These are phyloP conservation scores for Yamadazyma kitorensis DNA, from an alignment of 805 yeast genomes.

Conservation along the genomic window DNA sequence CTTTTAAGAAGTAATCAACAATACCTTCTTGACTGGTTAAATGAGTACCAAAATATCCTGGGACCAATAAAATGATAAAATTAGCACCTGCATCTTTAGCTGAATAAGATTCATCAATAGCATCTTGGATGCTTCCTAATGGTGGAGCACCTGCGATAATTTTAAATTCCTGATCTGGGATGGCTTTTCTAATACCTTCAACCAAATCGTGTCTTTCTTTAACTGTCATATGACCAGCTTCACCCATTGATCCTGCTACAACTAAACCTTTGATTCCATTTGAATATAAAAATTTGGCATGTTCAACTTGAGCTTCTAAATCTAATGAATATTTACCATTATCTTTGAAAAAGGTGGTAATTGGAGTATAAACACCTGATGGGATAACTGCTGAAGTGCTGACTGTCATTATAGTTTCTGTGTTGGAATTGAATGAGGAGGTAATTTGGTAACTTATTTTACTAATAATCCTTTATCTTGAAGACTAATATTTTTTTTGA, in stretches of 20 bases:
- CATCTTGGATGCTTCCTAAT: constrained; percentile 23
- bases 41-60: constrained; percentile 34
- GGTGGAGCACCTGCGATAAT: constrained; percentile 33
- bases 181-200: constrained; percentile 23
- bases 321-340: constrained; percentile 25
- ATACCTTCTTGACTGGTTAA: constrained; percentile 31
- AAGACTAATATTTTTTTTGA: too few relatives aligned
- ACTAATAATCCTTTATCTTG: too few relatives aligned
- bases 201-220: constrained; percentile 29
- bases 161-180: constrained; percentile 28
- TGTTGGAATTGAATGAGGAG: too few relatives aligned
- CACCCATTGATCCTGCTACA: constrained; percentile 41
- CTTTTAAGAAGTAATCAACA: constrained; percentile 23
- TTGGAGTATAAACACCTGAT: constrained; percentile 30
- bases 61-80: constrained; percentile 28
- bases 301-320: constrained; percentile 27
- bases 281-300: constrained; percentile 24
- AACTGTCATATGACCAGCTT: constrained; percentile 29
- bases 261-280: constrained; percentile 35
- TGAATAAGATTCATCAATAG: constrained; percentile 21
- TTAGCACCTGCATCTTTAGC: constrained; percentile 34
- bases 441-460: too few relatives aligned
- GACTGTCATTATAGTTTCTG: constrained; percentile 13
- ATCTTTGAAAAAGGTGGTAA: constrained; percentile 26
- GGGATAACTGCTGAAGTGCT: constrained; percentile 10